Base-by-base conservation (phyloP, 2,329 filamentous ascomycete genomes). In the Trichoderma arundinaceum region DNA sequence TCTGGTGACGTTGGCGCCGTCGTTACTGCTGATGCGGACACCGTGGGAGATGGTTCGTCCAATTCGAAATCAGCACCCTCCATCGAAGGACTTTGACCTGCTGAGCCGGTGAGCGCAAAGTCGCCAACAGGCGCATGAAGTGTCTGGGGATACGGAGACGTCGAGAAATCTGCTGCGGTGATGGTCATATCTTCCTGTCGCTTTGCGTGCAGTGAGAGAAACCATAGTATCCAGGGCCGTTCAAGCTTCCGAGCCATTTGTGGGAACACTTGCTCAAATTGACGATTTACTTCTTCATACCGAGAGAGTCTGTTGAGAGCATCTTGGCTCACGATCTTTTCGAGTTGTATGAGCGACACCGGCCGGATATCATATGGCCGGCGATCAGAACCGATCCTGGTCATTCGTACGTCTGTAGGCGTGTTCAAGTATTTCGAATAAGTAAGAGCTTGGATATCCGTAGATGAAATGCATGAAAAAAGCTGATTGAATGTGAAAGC, bases 231-330 rank as follows among this genome's bases (percentile, higher is more conserved):
- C 35, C 44, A 4, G 44, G 15, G 32, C 7, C 15, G 46, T 35
- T 12, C 57, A 17, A 41, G 9, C 2, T 15, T 15, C 35, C 44
- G 10, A 10, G 57, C 46, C 19, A 49, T 41, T 3, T 60, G 57
- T 9, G 57, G 44, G 3, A 51, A 41, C 35, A 51, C 57, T 19
- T 60, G 57, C n/a, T 44, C 57, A 39, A 60, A 60, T 17, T 51
- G 57, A 41, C 57, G 57, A 7, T 48, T 41, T 38, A 51, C 46
- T 60, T 60, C 44, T 51, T 51, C 57, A 51, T 60, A 51, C 19
- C 46, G 46, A 15, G 44, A 41, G 9, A 39, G 19, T 13, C n/a
- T 41, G 7, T 41, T 44, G 13, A 32, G 19, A 41, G 44, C 57
- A 15, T 60, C 57, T 33, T 39, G 33, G 57, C 46, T 41, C 19